Evolutionary conservation across 148 eudicot genomes (phyloP), one percentile per base, ranked within the genome.

Genomic region (Vaccinium vitisidaea): DNA sequence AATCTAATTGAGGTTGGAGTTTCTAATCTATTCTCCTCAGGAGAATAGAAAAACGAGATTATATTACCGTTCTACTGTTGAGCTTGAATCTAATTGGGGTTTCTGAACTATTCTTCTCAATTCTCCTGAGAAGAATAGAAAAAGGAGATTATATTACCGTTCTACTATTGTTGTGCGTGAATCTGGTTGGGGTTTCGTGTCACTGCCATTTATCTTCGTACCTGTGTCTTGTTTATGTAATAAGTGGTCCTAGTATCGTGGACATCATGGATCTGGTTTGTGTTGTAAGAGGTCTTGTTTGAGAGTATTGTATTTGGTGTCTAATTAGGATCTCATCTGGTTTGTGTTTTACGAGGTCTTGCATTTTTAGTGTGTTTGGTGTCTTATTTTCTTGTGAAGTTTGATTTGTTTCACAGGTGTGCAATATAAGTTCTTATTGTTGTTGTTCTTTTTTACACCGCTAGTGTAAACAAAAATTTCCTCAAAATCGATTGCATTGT

Each of bases 41-140:
- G 46, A 43, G 46, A 3, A 43, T 32, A 71, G 76, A 36, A 0
- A 71, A 71, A 67, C 0, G 49, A 32, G 6, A 43, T 43, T 43
- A 43, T 43, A 43, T 43, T 43, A 43, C 46, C 46, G 5, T 43
- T 43, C 46, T 5, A 67, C 2, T 48, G 36, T 71, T 71, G 76
- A 32, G 76, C n/a, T 48, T 71, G 76, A 71, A 71, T 71, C 76
- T 36, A 71, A 71, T 30, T 27, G 39, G 76, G 76, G 21, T 36
- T 71, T 71, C 21, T 36, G 3, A 36, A 2, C 39, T 36, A 36
- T 36, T 36, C 39, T 63, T 23, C 5, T 23, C 74, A 25, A 10
- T 27, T 67, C 73, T 67, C 36, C 0, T 5, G 0, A 11, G 39
- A 16, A 67, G 32, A 43, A 43, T 43, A 43, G 46, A 43, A 43